Conservation (phyloP, 306 rosid species). For the Glycyrrhiza uralensis region DNA sequence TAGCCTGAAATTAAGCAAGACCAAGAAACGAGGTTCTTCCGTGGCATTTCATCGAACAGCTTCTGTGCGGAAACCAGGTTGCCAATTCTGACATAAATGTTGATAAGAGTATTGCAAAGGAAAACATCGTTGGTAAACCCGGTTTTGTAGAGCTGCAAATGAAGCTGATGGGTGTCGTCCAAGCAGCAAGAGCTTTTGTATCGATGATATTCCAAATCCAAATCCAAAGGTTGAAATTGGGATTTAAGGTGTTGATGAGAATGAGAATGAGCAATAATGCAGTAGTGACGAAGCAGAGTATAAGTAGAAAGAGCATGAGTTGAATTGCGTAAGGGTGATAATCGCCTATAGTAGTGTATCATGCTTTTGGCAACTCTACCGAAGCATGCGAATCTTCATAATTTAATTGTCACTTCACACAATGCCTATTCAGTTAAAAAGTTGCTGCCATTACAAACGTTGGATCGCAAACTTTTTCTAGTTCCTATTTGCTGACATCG, state of each 20-base stretch:
- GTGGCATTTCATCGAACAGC: slow-evolving; percentile 72
- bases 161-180: slow-evolving; percentile 61
- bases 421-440: no score
- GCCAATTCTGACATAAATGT: slow-evolving; percentile 48
- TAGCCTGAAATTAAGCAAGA: slow-evolving; percentile 77
- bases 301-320: slow-evolving; percentile 22
- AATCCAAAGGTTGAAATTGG: slow-evolving; percentile 9
- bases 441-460: not conserved
- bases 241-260: slow-evolving; percentile 31
- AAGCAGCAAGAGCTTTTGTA: slow-evolving; percentile 42
- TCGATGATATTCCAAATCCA: slow-evolving; percentile 37
- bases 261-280: slow-evolving; percentile 28
- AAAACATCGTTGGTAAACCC: slow-evolving; percentile 63
- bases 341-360: slow-evolving; percentile 25
- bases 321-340: slow-evolving; percentile 22
- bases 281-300: slow-evolving; percentile 21
- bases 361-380: slow-evolving; percentile 5
- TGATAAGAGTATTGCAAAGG: slow-evolving; percentile 67
- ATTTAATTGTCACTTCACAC: not conserved
- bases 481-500: not conserved
- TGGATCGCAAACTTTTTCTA: no score
- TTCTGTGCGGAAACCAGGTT: slow-evolving; percentile 50
- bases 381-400: not conserved
- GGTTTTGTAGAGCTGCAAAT: slow-evolving; percentile 54
- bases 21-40: slow-evolving; percentile 73